phyloP scores from a whole-genome alignment of 164 flowering plant species.

The Kingdonia uniflora region DNA sequence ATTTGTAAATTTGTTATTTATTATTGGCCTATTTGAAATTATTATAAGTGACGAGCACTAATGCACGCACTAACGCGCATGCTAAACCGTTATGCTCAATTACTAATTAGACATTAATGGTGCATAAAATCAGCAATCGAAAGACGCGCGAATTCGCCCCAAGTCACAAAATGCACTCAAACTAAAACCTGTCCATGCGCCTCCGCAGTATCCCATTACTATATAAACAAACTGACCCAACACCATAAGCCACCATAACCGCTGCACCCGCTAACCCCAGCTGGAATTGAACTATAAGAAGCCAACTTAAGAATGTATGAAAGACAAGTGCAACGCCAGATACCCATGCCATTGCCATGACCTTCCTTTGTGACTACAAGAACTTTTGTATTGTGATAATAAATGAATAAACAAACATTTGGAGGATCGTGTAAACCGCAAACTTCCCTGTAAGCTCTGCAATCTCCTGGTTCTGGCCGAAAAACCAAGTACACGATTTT shows the following conservation, averaged over 20 bases:
- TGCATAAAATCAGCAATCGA: no score
- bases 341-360: constrained; percentile 32
- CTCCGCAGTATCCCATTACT: constrained; percentile 27
- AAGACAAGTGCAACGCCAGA: constrained; percentile 21
- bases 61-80: no score
- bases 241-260: constrained; percentile 45
- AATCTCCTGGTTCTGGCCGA: constrained; percentile 26
- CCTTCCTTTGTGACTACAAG: constrained; percentile 39
- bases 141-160: constrained; percentile 45
- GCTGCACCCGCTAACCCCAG: constrained; percentile 41
- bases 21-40: no score
- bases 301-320: constrained; percentile 35
- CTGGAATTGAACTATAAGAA: constrained; percentile 27
- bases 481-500: constrained; percentile 5
- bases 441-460: constrained; percentile 27
- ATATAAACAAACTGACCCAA: constrained; percentile 32
- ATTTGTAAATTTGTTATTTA: no score
- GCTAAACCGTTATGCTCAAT: no score
- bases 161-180: constrained; percentile 38
- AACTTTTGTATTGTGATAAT: constrained; percentile 37
- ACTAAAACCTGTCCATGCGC: constrained; percentile 49
- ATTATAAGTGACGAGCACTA: no score
- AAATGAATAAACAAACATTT: constrained; percentile 25
- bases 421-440: constrained; percentile 31
- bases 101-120: no score